These are phyloP conservation scores for Wilhelminamyces savonicus DNA, from an alignment of 805 yeast genomes.

Conservation along the genomic window DNA sequence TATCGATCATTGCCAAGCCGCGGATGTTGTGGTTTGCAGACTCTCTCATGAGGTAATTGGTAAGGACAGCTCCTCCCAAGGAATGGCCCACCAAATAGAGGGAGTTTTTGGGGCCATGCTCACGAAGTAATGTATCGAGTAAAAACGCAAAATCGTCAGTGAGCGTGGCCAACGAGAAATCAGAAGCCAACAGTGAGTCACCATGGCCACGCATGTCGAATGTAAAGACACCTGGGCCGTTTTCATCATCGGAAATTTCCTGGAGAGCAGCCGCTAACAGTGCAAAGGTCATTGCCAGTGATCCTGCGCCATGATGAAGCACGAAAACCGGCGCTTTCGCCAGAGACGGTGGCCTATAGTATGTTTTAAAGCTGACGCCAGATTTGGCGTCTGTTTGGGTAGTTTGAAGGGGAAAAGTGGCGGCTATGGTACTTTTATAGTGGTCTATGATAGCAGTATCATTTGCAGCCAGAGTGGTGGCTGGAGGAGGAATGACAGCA, in stretches of 20 bases:
- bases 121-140: constrained; percentile 28
- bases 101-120: constrained; percentile 13
- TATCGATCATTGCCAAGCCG: constrained; percentile 80
- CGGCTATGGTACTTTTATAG: constrained; percentile 5
- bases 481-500: too few species aligned
- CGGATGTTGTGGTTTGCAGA: constrained; percentile 27
- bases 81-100: constrained; percentile 81
- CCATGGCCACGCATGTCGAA: constrained; percentile 92
- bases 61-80: constrained; percentile 81
- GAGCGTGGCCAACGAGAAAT: constrained; percentile 44
- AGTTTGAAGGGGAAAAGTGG: constrained; percentile 13
- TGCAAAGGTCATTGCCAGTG: constrained; percentile 76
- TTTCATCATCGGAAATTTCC: constrained; percentile 5
- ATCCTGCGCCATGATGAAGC: constrained; percentile 94
- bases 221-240: constrained; percentile 51
- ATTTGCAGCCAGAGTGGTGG: too few species aligned
- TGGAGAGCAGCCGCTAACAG: constrained; percentile 34
- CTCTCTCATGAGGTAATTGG: constrained; percentile 38
- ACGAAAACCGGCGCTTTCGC: constrained; percentile 52
- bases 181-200: constrained; percentile 9
- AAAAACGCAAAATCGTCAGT: constrained; percentile 53
- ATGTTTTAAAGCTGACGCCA: constrained; percentile 33
- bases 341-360: constrained; percentile 46
- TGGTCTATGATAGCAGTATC: constrained; percentile 1
- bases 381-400: constrained; percentile 7